Conservation (phyloP, 2,329 filamentous ascomycete genomes). For the Cladosporium sp. region DNA sequence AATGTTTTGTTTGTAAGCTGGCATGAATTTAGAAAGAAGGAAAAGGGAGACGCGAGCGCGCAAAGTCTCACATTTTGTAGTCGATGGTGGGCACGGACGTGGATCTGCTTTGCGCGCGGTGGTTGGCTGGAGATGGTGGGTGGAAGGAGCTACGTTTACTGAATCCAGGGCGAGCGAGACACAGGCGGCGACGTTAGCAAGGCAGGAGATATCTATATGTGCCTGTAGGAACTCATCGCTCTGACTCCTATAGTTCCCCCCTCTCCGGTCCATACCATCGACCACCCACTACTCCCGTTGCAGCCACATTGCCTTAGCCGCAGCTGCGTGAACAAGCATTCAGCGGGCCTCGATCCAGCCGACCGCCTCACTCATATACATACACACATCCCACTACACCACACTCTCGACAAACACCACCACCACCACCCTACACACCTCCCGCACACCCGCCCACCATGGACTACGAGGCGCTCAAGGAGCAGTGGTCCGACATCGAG, state of each 20-base stretch:
- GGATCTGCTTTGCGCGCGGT: constrained; percentile 28
- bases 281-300: neutral
- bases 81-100: constrained; percentile 6
- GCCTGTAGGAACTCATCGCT: neutral
- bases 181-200: constrained; percentile 6
- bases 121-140: constrained; percentile 2
- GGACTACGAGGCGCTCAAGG: constrained; percentile 92
- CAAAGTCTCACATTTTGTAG: constrained; percentile 20
- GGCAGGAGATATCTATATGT: constrained; percentile 6
- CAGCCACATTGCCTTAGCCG: constrained; percentile 11
- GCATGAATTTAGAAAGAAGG: constrained; percentile 47
- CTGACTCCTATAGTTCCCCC: neutral
- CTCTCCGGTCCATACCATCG: neutral
- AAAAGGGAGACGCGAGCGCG: constrained; percentile 38
- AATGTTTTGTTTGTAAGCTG: constrained; percentile 57
- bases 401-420: constrained; percentile 6
- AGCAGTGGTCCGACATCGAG: constrained; percentile 95
- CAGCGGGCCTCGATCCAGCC: constrained; percentile 18
- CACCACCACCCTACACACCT: constrained; percentile 13
- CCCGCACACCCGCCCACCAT: constrained; percentile 51
- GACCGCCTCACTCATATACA: constrained; percentile 18
- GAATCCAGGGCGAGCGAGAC: constrained; percentile 5
- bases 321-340: constrained; percentile 22
- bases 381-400: constrained; percentile 10
- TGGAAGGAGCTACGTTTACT: constrained; percentile 28